These are phyloP conservation scores for Botrytis byssoidea DNA, from an alignment of 2,329 filamentous ascomycete species.

Conservation along the genomic window DNA sequence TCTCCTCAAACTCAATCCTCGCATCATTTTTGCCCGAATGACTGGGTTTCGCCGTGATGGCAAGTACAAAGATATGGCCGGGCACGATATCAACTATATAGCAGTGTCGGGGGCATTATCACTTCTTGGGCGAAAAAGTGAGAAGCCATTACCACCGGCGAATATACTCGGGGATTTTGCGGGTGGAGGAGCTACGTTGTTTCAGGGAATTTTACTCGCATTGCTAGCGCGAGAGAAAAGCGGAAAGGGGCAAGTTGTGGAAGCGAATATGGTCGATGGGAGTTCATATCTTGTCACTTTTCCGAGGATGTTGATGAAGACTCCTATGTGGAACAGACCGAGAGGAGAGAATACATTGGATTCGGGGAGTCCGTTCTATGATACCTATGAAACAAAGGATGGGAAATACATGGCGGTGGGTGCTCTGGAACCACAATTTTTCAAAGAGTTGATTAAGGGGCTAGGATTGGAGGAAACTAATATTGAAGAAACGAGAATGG, in stretches of 20 bases:
- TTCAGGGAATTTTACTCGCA: conserved; percentile 79
- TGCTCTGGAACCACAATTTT: conserved; percentile 87
- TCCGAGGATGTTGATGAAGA: conserved; percentile 66
- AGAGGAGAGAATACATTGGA: conserved; percentile 79
- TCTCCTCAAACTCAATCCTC: conserved; percentile 66
- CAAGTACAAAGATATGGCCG: conserved; percentile 82
- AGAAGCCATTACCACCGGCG: conserved; percentile 73
- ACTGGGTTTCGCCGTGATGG: conserved; percentile 89
- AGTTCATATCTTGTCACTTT: conserved; percentile 75
- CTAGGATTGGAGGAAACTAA: conserved; percentile 56
- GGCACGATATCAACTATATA: conserved; percentile 96
- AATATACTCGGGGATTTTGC: conserved; percentile 92
- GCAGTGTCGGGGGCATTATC: conserved; percentile 78
- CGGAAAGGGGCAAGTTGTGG: conserved; percentile 81
- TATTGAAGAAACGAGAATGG: conserved; percentile 54
- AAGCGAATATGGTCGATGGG: conserved; percentile 97
- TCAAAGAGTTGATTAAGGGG: conserved; percentile 62
- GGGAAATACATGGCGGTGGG: conserved; percentile 83
- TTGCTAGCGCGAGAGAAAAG: conserved; percentile 62
- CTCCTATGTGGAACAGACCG: conserved; percentile 57
- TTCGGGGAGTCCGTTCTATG: conserved; percentile 83
- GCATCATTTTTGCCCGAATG: conserved; percentile 79
- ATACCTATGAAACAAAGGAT: conserved; percentile 82
- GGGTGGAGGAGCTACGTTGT: conserved; percentile 79
- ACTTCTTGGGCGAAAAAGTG: conserved; percentile 68